Conservation (phyloP, 164 flowering plant species). For the Chimonanthus praecox region DNA sequence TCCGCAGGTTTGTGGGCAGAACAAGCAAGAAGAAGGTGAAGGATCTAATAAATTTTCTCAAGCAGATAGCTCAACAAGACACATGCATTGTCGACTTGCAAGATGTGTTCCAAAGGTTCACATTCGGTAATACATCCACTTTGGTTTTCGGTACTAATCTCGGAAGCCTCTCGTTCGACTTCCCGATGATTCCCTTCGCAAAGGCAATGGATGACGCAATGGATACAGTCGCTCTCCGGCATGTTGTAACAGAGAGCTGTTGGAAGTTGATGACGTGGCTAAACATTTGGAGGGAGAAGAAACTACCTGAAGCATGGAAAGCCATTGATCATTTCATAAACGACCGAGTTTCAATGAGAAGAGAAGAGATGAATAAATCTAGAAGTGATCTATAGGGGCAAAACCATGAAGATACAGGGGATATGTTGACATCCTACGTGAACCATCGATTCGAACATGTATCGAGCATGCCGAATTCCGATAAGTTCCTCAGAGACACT, state of each 20-base stretch:
- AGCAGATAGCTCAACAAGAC: neutral
- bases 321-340: slow-evolving; percentile 10
- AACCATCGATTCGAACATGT: neutral
- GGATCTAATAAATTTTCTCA: slow-evolving; percentile 12
- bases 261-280: slow-evolving; percentile 25
- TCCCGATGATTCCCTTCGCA: slow-evolving; percentile 15
- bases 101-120: slow-evolving; percentile 24
- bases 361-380: neutral
- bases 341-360: slow-evolving; percentile 6
- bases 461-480: neutral
- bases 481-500: slow-evolving; percentile 10
- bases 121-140: slow-evolving; percentile 18
- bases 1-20: slow-evolving; percentile 1
- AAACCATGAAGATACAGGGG: neutral
- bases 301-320: slow-evolving; percentile 6
- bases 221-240: slow-evolving; percentile 17
- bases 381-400: neutral
- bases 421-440: slow-evolving; percentile 14
- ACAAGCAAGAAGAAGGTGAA: slow-evolving; percentile 3
- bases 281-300: slow-evolving; percentile 20
- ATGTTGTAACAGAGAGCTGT: slow-evolving; percentile 15
- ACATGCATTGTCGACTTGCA: slow-evolving; percentile 20
- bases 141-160: slow-evolving; percentile 14
- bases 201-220: slow-evolving; percentile 23
- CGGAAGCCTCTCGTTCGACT: slow-evolving; percentile 10